Conservation (phyloP, 345 rosid species). For the Alliaria petiolata region DNA sequence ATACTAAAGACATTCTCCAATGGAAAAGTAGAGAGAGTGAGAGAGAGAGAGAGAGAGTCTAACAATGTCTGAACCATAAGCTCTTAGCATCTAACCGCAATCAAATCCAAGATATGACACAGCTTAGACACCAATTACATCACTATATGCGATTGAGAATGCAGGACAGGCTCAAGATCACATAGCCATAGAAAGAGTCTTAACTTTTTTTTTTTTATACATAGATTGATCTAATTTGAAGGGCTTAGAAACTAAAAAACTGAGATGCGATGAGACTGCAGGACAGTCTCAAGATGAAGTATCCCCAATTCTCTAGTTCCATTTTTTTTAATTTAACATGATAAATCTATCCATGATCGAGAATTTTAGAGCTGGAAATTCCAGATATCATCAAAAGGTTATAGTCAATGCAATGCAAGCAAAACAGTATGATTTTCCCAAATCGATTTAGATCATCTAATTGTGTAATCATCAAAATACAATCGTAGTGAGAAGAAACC, state of each 20-base stretch:
- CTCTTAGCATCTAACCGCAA: background rate
- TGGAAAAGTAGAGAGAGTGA: background rate
- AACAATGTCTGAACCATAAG: no score
- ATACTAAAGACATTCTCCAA: background rate
- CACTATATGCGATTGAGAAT: no score
- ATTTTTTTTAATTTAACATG: background rate
- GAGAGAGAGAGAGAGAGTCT: no score
- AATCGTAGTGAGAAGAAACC: background rate
- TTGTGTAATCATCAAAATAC: background rate
- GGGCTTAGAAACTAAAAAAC: background rate
- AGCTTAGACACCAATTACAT: no score
- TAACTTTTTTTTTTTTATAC: no score
- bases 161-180: conserved; percentile 2
- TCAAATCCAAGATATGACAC: background rate
- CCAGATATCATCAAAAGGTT: conserved; percentile 2
- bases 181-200: background rate
- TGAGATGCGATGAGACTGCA: background rate
- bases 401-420: background rate
- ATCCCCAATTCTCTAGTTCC: background rate
- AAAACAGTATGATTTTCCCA: background rate
- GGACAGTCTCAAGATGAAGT: background rate
- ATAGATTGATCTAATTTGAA: conserved; percentile 1
- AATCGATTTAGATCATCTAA: conserved; percentile 9
- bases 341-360: background rate
- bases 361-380: background rate